Evolutionary conservation across 2,329 filamentous ascomycete species (phyloP), one percentile per base, ranked within the genome.

Genomic region (Thermothelomyces thermophilus): DNA sequence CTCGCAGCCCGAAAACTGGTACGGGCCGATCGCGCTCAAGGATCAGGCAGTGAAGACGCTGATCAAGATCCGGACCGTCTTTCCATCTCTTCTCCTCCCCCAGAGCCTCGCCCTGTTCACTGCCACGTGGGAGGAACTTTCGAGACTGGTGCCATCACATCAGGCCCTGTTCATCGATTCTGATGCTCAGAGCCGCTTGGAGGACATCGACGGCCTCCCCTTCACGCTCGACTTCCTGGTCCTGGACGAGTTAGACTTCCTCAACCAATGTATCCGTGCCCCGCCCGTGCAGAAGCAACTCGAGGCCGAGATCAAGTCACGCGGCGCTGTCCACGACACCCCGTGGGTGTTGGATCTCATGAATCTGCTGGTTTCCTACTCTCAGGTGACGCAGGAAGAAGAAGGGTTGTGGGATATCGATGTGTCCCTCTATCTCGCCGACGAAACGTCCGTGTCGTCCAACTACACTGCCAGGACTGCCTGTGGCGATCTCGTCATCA

Each of bases 331-430:
- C 2, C 76, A 81, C 50, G 76, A 80, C 9, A 83, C 84, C 2
- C 81, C 82, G 7, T 97, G 91, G 91, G 77, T 96, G 58, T 77
- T 86, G 30, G 87, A 95, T 61, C 82, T 96, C 17, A 86, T 96
- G 80, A 87, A 86, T 64, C 77, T 96, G 57, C 80, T 90, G 9
- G 82, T 90, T 17, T 82, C 83, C 1, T 97, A 95, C 68, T 85
- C 90, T 11, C 88, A 91, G 57, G 94, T 98, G 60, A 90, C 87
- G 2, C 83, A 82, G 24, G 93, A 98, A 66, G 93, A 97, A 63
- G 89, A 96, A 69, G 89, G 87, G 7, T 71, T 98, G 9, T 98
- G 93, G 93, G 89, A 96, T 60, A 89, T 96, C 55, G 93, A 98
- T 66, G 86, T 94, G 58, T 97, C 95, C 51, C 79, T 98, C 2